Conservation (phyloP, 129 eudicot genomes). For the Pittosporum tobira region DNA sequence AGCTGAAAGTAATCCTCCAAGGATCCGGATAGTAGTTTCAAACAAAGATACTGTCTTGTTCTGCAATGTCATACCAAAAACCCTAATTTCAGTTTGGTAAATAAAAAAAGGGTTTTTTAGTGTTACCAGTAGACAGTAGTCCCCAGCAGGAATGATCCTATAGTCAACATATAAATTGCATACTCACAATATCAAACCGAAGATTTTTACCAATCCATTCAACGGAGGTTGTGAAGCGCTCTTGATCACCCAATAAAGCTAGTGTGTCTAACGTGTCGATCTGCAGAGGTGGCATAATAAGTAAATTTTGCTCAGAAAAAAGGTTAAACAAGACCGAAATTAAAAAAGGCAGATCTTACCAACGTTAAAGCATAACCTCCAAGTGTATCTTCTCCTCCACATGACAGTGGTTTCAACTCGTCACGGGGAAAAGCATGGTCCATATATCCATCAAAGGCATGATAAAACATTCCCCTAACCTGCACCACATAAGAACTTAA, state of each 20-base stretch:
- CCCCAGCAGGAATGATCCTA: background rate
- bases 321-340: background rate
- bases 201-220: slow-evolving; percentile 98
- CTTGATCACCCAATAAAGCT: slow-evolving; percentile 84
- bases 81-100: slow-evolving; percentile 6
- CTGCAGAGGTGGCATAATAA: slow-evolving; percentile 37
- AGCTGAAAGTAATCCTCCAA: slow-evolving; percentile 96
- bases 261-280: slow-evolving; percentile 88
- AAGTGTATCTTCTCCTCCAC: slow-evolving; percentile 91
- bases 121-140: background rate
- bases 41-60: slow-evolving; percentile 92
- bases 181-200: slow-evolving; percentile 96
- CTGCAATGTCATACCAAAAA: slow-evolving; percentile 37
- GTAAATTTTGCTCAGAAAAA: background rate
- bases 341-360: slow-evolving; percentile 42
- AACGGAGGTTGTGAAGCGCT: slow-evolving; percentile 69
- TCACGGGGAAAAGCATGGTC: slow-evolving; percentile 93
- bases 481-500: slow-evolving; percentile 11
- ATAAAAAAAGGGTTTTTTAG: background rate
- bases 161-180: slow-evolving; percentile 12
- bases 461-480: slow-evolving; percentile 95
- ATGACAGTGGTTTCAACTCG: slow-evolving; percentile 82
- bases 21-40: slow-evolving; percentile 87
- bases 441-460: slow-evolving; percentile 97
- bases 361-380: slow-evolving; percentile 96